Evolutionary conservation across 768 basidiomycete genomes (phyloP), one percentile per base, ranked within the genome.

Genomic region (Lyophyllum atratum): DNA sequence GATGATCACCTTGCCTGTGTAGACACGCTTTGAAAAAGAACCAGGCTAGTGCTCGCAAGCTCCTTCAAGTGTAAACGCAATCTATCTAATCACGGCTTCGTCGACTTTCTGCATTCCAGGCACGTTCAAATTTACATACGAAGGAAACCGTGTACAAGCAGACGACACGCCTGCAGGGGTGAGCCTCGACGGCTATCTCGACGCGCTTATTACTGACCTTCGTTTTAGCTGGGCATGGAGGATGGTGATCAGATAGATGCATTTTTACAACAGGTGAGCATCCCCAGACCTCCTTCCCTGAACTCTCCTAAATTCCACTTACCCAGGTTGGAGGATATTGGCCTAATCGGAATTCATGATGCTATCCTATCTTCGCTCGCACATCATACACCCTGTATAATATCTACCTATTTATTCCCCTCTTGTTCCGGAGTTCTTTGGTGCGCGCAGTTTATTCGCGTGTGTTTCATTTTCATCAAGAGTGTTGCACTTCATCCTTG

Each of bases 11-110:
- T 1, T 11, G 24, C 1, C 29, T 56, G 45, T 45, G 12, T 61
- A 88, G 86, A 79, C 84, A 78, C 76, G 77, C 28, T 87, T 87
- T 59, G 71, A 70, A 22, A 86, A 85, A 63, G 83, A 83, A 4
- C 44, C 81, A 66, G 85, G 85, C 78, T 56, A 57, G 52, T 50
- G 26, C 26, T 31, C 34, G 17, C 17, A 25, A 52, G 33, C 51
- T 52, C 45, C 58, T 24, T 46, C 46, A 12, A 10, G 44, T 40
- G 28, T n/a, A 22, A 44, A 2, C 26, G 25, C 12, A 14, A 28
- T 3, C 6, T 5, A 42, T 21, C 40, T 42, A n/a, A 19, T 45
- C 40, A 4, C 21, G 42, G 26, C 40, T 21, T 31, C 29, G 11
- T 11, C 12, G 34, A 33, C 47, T n/a, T 34, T 22, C 14, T 11